Evolutionary conservation across 805 yeast genomes (phyloP).

Genomic region (Cyberlindnera nakhonratchasimensis): DNA sequence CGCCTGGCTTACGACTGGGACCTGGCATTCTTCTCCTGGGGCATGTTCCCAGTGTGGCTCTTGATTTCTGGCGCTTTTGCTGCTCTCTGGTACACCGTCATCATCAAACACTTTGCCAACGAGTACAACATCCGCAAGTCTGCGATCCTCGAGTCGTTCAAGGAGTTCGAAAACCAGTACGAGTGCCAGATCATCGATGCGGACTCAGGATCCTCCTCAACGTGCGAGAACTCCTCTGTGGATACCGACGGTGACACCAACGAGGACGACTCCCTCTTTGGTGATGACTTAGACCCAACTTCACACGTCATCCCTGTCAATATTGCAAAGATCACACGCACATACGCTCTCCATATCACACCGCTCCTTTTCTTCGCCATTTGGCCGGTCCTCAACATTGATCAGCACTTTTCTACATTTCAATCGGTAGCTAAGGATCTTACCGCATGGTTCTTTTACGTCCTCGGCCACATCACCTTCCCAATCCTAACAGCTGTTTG

Average conservation of each 20-base stretch:
- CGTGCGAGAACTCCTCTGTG: conserved; percentile 1
- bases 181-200: conserved; percentile 3
- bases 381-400: conserved; percentile 50
- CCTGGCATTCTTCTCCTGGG: conserved; percentile 34
- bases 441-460: conserved; percentile 60
- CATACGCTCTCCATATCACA: conserved; percentile 15
- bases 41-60: conserved; percentile 19
- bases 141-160: conserved; percentile 8
- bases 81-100: conserved; percentile 14
- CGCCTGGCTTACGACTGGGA: conserved; percentile 44
- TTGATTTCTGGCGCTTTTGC: conserved; percentile 14
- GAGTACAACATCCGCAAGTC: conserved; percentile 30
- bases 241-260: conserved; percentile 9
- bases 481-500: conserved; percentile 62
- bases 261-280: conserved; percentile 13
- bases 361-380: conserved; percentile 40
- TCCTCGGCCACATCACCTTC: conserved; percentile 54
- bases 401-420: conserved; percentile 39
- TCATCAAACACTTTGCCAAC: conserved; percentile 28
- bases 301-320: conserved; percentile 10
- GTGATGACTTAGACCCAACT: conserved; percentile 19
- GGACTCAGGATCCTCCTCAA: neutral
- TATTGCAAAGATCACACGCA: conserved; percentile 15
- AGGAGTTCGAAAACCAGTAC: conserved; percentile 9
- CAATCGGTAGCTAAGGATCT: conserved; percentile 47